These are phyloP conservation scores for Butyriboletus loyo DNA, from an alignment of 768 basidiomycete genomes.

Conservation along the genomic window DNA sequence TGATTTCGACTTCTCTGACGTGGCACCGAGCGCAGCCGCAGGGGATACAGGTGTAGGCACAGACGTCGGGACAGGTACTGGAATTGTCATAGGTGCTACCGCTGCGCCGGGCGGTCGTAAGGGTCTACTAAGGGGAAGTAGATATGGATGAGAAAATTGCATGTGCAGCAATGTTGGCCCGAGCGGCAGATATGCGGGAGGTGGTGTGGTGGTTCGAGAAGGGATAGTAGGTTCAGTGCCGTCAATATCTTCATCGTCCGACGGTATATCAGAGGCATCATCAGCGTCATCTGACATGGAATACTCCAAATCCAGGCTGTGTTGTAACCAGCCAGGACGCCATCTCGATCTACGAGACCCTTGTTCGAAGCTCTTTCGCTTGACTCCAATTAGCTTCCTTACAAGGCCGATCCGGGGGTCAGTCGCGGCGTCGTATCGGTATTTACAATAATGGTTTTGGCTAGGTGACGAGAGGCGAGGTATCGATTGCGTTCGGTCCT, in stretches of 20 bases:
- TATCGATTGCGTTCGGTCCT: constrained; percentile 33
- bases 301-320: constrained; percentile 47
- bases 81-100: constrained; percentile 43
- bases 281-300: constrained; percentile 32
- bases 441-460: constrained; percentile 42
- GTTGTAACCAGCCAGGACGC: constrained; percentile 43
- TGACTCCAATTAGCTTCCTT: constrained; percentile 64
- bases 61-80: constrained; percentile 41
- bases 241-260: constrained; percentile 41
- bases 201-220: constrained; percentile 66
- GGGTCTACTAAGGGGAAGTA: constrained; percentile 61
- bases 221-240: constrained; percentile 19
- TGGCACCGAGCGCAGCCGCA: constrained; percentile 61
- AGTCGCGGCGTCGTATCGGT: constrained; percentile 56
- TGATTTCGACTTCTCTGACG: constrained; percentile 62
- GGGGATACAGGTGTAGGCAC: constrained; percentile 87
- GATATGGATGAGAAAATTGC: constrained; percentile 59
- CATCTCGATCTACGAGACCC: constrained; percentile 34
- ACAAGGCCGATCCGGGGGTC: constrained; percentile 72
- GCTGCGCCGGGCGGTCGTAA: constrained; percentile 57
- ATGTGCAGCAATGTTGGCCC: constrained; percentile 68
- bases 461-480: constrained; percentile 16
- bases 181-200: constrained; percentile 65
- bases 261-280: constrained; percentile 39
- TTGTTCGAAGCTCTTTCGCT: constrained; percentile 54